phyloP scores from a whole-genome alignment of 768 basidiomycete species.

The Podaxis sp. region DNA sequence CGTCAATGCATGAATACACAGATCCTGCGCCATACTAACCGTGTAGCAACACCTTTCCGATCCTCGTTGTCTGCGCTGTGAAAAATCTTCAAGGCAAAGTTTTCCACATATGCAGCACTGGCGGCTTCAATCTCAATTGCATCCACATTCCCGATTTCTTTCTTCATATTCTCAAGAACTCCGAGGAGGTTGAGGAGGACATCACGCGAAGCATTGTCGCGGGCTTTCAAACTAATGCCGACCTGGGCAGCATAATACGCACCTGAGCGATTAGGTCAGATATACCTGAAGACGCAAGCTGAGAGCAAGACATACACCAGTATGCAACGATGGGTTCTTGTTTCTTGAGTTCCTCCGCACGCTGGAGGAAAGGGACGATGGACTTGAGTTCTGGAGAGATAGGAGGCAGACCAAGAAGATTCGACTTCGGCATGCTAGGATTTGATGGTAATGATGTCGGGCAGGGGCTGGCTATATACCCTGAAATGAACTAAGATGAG shows the following conservation, averaged over 20 bases:
- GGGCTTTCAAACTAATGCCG: conserved; percentile 73
- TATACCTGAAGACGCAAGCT: conserved; percentile 4
- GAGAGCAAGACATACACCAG: conserved; percentile 70
- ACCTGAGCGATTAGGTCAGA: conserved; percentile 42
- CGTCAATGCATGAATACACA: neutral
- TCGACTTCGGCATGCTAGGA: conserved; percentile 28
- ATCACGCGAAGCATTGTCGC: conserved; percentile 59
- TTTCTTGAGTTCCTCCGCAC: conserved; percentile 81
- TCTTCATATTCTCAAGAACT: conserved; percentile 79
- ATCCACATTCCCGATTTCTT: conserved; percentile 69
- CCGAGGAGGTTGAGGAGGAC: conserved; percentile 75
- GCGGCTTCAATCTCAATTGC: conserved; percentile 81
- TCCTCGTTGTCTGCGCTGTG: conserved; percentile 89
- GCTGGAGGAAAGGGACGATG: conserved; percentile 79
- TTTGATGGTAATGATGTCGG: conserved; percentile 1
- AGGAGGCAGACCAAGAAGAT: conserved; percentile 55
- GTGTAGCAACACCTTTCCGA: conserved; percentile 68
- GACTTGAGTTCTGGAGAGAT: conserved; percentile 60
- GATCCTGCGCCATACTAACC: conserved; percentile 39
- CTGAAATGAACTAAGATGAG: neutral
- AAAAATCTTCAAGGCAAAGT: conserved; percentile 93
- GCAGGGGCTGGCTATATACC: conserved; percentile 4
- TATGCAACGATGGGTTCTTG: conserved; percentile 90
- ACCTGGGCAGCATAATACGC: conserved; percentile 91
- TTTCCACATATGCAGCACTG: conserved; percentile 88